Conservation (phyloP, 129 eudicot genomes). For the Lactuca sativa region DNA sequence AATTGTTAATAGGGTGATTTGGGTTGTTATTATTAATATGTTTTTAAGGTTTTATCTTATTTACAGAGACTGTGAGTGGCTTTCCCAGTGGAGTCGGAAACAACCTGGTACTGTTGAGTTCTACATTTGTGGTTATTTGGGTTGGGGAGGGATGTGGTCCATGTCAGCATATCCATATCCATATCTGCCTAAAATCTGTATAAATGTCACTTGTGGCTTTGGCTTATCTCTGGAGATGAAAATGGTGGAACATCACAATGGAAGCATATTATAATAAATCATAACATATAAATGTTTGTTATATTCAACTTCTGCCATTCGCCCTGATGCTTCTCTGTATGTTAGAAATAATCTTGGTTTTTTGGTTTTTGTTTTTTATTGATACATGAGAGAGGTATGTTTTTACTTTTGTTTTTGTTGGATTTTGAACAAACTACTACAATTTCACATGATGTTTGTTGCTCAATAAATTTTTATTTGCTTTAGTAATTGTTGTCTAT, state of each 20-base stretch:
- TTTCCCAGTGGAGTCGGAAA: constrained; percentile 27
- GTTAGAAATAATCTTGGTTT: too few relatives aligned
- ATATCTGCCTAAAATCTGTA: constrained; percentile 5
- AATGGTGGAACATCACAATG: constrained; percentile 28
- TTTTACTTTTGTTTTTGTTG: too few relatives aligned
- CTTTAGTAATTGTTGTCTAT: too few relatives aligned
- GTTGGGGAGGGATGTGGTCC: constrained; percentile 25
- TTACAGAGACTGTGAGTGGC: constrained; percentile 20
- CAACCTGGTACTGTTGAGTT: constrained; percentile 11
- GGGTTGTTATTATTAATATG: background rate
- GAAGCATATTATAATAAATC: constrained; percentile 26
- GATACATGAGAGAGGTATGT: too few relatives aligned
- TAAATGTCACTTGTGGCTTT: constrained; percentile 17
- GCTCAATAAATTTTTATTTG: too few relatives aligned
- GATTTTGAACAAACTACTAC: too few relatives aligned
- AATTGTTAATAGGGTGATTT: background rate
- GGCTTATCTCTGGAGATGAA: constrained; percentile 2
- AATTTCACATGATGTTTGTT: too few relatives aligned
- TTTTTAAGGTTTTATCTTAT: background rate
- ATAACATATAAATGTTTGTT: background rate
- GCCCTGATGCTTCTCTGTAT: too few relatives aligned
- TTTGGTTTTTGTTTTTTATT: too few relatives aligned
- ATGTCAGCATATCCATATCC: constrained; percentile 10
- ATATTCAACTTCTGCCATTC: too few relatives aligned
- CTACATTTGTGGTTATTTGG: constrained; percentile 24